Evolutionary conservation across 495 filamentous ascomycete genomes (phyloP), one percentile per base, ranked within the genome.

Genomic region (Thermothielavioides terrestris): DNA sequence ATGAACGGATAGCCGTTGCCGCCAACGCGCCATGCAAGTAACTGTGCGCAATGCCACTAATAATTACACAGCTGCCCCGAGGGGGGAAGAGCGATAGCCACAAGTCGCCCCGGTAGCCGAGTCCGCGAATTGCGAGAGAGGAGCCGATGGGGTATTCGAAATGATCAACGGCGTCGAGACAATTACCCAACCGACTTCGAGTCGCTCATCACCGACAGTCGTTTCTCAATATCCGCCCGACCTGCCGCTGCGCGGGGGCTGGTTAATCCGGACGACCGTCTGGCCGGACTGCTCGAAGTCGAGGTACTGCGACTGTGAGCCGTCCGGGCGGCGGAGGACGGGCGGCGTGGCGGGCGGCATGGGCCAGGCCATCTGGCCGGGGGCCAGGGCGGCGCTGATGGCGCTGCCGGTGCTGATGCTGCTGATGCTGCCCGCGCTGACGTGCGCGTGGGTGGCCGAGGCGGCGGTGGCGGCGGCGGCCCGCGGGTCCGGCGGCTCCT

Each of bases 261-360:
- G 37, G 37, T 45, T 45, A 8, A 57, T 57, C 28, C 46, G 26
- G 11, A 57, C 54, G 20, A 57, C 54, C 14, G 54, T 57, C 50
- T 50, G 18, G 1, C 54, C 50, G 4, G 41, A 25, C 40, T 35
- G 22, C 35, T 53, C 17, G 18, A 57, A 53, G 18, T 50, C 32
- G 17, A 57, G 27, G 42, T 49, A 53, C 22, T 46, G 53, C 28
- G 42, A 37, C 11, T 46, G 53, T 22, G 42, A 37, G 6, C 44
- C 49, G 12, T 25, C 43, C 34, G 22, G 26, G 26, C 20, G 28
- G 2, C 9, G 18, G 17, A 51, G 50, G 4, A 31, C 40, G 5
- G 54, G 34, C 17, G 54, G 46, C 18, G 54, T 50, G 15, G 34
- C 42, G 2, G 50, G 50, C 27, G 54, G 54, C 50, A 57, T 53